These are phyloP conservation scores for Diversispora eburnea DNA, from an alignment of 192 early-diverging fungal genomes.

Conservation along the genomic window DNA sequence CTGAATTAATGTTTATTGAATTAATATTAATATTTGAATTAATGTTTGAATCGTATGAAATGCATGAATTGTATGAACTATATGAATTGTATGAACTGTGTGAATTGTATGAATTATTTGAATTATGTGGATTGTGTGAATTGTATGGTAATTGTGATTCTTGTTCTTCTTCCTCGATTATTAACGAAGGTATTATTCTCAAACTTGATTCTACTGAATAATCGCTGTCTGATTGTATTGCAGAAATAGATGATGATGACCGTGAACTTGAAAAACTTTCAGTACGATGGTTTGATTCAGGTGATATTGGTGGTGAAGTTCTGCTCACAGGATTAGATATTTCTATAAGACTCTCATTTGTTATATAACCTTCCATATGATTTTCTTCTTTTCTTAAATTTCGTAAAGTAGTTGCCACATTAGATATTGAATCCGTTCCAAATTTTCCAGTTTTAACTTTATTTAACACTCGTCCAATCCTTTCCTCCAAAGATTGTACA, in stretches of 20 bases:
- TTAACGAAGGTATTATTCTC: neutral
- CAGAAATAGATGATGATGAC: neutral
- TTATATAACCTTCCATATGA: no score
- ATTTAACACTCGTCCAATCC: conserved; percentile 21
- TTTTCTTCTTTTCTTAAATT: neutral
- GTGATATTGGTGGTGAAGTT: neutral
- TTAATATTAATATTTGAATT: no score
- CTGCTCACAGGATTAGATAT: neutral
- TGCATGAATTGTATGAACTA: no score
- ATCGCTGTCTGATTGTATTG: neutral
- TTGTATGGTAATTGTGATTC: neutral
- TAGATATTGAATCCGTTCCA: neutral
- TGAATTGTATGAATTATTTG: no score
- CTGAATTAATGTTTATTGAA: no score
- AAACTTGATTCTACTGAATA: neutral
- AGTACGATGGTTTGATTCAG: neutral
- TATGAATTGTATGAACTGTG: no score
- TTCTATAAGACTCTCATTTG: no score
- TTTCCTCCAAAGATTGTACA: conserved; percentile 23
- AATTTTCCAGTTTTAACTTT: conserved; percentile 10
- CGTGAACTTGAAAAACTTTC: neutral
- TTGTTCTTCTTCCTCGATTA: neutral
- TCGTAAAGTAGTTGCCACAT: neutral
- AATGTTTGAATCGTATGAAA: no score
- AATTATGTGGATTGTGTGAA: no score